Base-by-base conservation (phyloP, 805 yeast species). In the Starmerella davenportii region DNA sequence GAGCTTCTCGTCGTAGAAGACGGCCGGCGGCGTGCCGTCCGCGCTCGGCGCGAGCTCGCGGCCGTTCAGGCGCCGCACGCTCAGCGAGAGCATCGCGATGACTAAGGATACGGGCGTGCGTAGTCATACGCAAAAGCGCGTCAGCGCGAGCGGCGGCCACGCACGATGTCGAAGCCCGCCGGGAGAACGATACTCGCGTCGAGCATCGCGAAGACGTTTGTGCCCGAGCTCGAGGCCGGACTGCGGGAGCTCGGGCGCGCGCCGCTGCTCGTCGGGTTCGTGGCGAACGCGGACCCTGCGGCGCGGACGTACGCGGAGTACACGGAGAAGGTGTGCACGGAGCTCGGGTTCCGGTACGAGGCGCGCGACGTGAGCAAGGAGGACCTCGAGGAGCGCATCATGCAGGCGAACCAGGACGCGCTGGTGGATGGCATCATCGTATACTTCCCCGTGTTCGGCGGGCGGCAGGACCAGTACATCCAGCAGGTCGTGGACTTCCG, bases 361-460 rank as follows among this genome's bases (percentile, higher is more conserved):
- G 62, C 90, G 46, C 60, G 79, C 23, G 69, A 72, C 50, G 74
- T 78, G 16, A 70, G 69, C 48, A 82, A 79, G 55, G 94, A 90
- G 48, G 77, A 75, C 25, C 65, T 90, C 43, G 98, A 90, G 57
- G 84, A 76, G 48, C 75, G 72, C 24, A 72, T 90, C 43, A 69
- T 84, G 35, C 72, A 69, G 31, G 95, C 96, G 42, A 90, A 90
- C 56, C 63, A 65, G 21, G 87, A 85, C 52, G 71, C 68, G 39
- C 49, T 56, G 1, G 80, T 87, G 30, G 76, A 84, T 54, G 98
- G 96, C 19, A 90, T 90, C 48, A 84, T 90, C 79, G 87, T 90
- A 14, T 90, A 90, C 58, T 90, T 87, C 69, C 98, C 98, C 0
- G 96, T 90, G 2, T 90, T 81, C 59, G 95, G 94, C 3, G 80